Evolutionary conservation across 768 basidiomycete genomes (phyloP).

Genomic region (Suillus discolor): DNA sequence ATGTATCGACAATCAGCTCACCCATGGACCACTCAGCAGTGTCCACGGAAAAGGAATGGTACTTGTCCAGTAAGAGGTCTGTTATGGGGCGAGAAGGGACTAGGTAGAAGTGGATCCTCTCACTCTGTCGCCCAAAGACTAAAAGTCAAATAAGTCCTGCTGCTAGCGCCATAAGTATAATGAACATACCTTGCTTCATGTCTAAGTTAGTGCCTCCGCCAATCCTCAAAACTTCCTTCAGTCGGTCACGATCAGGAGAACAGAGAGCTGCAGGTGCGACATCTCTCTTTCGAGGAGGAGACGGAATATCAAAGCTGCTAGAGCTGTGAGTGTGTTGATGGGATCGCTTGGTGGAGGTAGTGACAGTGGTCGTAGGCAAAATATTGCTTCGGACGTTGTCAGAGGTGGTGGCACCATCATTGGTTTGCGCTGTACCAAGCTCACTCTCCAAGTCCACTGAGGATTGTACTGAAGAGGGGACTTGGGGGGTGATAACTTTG

Average conservation of each 20-base stretch:
- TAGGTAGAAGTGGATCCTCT: constrained; percentile 2
- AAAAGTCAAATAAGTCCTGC: not conserved
- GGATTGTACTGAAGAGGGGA: not conserved
- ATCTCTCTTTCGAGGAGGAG: constrained; percentile 7
- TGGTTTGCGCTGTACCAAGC: not conserved
- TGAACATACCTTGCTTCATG: constrained; percentile 6
- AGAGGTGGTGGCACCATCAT: constrained; percentile 2
- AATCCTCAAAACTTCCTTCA: constrained; percentile 6
- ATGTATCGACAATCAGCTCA: not conserved
- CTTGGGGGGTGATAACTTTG: not conserved
- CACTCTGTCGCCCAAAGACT: not conserved
- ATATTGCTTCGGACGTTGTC: not conserved
- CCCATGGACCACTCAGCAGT: not conserved
- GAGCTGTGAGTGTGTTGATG: constrained; percentile 8
- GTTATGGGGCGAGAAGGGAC: not conserved
- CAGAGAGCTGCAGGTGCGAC: not conserved
- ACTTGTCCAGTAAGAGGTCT: not conserved
- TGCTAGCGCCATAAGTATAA: not conserved
- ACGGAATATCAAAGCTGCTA: not conserved
- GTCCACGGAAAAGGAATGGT: not conserved
- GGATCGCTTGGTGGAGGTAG: not conserved
- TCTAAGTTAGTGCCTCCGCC: constrained; percentile 6
- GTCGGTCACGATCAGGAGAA: constrained; percentile 1
- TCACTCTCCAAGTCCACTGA: not conserved
- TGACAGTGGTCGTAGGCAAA: not conserved